Conservation (phyloP, 192 early-diverging fungal genomes). For the Linnemannia exigua region DNA sequence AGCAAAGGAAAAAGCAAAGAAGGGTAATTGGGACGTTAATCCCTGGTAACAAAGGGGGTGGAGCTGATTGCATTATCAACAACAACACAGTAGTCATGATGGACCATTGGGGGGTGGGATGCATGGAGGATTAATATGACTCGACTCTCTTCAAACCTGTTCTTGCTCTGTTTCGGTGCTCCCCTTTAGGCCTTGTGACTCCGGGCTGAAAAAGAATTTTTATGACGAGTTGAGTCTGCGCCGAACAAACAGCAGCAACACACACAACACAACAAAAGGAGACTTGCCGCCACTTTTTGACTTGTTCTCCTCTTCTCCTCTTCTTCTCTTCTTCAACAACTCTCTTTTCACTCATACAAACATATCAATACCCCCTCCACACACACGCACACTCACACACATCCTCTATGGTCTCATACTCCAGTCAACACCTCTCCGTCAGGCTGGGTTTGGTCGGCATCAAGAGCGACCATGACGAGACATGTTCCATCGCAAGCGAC, state of each 20-base stretch:
- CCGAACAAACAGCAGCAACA: no score
- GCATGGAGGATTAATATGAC: no score
- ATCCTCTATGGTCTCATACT: neutral
- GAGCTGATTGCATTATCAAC: neutral
- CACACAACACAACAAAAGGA: neutral
- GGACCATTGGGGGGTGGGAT: neutral
- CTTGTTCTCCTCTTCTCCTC: neutral
- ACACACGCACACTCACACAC: neutral
- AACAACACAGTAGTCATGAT: no score
- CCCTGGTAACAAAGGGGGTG: neutral
- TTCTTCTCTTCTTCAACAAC: neutral
- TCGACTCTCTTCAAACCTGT: no score
- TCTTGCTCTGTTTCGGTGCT: neutral
- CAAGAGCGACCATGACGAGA: neutral
- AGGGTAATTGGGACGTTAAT: neutral
- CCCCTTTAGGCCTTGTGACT: neutral
- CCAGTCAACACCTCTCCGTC: conserved; percentile 1
- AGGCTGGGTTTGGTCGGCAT: neutral
- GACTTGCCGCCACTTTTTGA: neutral
- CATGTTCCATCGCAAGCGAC: neutral
- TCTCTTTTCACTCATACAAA: neutral
- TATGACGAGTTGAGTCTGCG: neutral
- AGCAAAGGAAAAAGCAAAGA: no score
- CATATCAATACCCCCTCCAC: neutral
- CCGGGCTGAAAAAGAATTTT: neutral